Conservation (phyloP, 78 protist genomes). For the Polysphondylium violaceum region DNA sequence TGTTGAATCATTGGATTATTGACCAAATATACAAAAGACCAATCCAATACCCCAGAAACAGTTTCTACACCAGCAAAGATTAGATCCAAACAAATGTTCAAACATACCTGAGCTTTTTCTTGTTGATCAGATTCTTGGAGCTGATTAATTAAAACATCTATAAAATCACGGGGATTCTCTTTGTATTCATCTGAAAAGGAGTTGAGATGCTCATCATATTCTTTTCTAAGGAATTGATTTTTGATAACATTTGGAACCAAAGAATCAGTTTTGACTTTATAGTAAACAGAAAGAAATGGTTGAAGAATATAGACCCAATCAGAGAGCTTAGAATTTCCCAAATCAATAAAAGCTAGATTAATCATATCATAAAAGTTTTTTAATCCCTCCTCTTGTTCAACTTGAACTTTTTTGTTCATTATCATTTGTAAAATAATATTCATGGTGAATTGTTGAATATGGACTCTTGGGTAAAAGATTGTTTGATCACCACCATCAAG, state of each 20-base stretch:
- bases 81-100: not conserved
- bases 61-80: slow-evolving; percentile 36
- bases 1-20: slow-evolving; percentile 53
- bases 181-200: not conserved
- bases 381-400: not conserved
- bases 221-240: not conserved
- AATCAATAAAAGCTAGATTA: not conserved
- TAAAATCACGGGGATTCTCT: not conserved
- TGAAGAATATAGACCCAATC: no score
- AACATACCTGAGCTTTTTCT: not conserved
- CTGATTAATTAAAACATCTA: slow-evolving; percentile 21
- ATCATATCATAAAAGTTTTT: not conserved
- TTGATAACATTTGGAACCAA: no score
- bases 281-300: not conserved
- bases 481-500: no score
- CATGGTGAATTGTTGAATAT: no score
- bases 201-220: not conserved
- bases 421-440: no score
- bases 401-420: no score
- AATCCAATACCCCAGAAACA: not conserved
- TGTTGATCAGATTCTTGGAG: not conserved
- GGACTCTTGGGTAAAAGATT: no score
- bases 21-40: not conserved
- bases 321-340: not conserved
- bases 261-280: not conserved